phyloP scores from a whole-genome alignment of 768 basidiomycete genomes.

The Hygrophorus pudorinus region DNA sequence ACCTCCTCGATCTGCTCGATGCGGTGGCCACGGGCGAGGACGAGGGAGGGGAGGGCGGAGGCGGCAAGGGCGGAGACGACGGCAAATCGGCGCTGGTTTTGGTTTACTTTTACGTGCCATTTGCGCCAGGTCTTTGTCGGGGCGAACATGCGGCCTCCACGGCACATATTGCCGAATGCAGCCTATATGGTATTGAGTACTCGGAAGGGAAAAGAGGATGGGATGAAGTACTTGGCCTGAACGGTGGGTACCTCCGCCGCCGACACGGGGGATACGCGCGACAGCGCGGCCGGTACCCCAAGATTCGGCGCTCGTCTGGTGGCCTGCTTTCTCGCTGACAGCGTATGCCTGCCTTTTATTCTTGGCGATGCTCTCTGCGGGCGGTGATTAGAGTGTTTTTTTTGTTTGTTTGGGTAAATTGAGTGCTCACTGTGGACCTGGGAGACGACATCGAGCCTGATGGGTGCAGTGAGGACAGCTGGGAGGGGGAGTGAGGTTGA shows the following conservation, averaged over 20 bases:
- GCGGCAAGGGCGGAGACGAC: conserved; percentile 97
- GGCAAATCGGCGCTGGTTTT: conserved; percentile 98
- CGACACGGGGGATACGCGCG: conserved; percentile 99
- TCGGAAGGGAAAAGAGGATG: not conserved
- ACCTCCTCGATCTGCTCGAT: conserved; percentile 97
- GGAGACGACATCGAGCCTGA: conserved; percentile 95
- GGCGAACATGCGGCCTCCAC: conserved; percentile 99
- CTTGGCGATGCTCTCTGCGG: conserved; percentile 90
- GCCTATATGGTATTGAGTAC: conserved; percentile 40
- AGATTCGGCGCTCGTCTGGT: conserved; percentile 98
- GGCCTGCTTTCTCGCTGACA: conserved; percentile 95
- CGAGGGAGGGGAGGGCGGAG: conserved; percentile 94
- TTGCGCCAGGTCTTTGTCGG: conserved; percentile 99
- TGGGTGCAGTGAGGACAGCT: conserved; percentile 95
- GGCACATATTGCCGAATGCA: conserved; percentile 99
- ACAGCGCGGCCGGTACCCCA: conserved; percentile 99
- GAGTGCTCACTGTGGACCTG: conserved; percentile 96
- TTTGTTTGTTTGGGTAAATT: not conserved
- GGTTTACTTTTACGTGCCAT: conserved; percentile 99
- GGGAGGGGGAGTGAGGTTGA: conserved; percentile 87
- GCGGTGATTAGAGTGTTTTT: too few relatives aligned
- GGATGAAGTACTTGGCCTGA: conserved; percentile 72
- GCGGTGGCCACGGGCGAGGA: conserved; percentile 97
- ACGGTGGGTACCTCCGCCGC: conserved; percentile 96
- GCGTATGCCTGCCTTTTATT: conserved; percentile 96